These are phyloP conservation scores for Lasiosphaeria miniovina DNA, from an alignment of 495 filamentous ascomycete species.

Conservation along the genomic window DNA sequence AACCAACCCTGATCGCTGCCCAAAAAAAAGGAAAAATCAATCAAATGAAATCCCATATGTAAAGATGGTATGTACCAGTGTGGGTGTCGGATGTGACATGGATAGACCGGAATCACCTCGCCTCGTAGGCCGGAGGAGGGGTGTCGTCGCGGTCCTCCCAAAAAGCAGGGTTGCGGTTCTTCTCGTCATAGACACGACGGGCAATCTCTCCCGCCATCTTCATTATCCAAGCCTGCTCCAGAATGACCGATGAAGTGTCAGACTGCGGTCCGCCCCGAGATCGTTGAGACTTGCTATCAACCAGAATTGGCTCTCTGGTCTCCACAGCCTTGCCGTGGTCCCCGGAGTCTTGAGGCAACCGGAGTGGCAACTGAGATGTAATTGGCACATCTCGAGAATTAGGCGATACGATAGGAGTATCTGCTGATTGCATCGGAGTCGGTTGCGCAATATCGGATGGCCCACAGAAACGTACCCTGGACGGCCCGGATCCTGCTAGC, in stretches of 20 bases:
- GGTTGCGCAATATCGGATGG: slow-evolving; percentile 22
- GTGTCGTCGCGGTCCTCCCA: slow-evolving; percentile 52
- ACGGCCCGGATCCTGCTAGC: slow-evolving; percentile 40
- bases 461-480: slow-evolving; percentile 40
- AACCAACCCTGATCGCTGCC: too few relatives aligned
- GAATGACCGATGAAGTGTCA: slow-evolving; percentile 53
- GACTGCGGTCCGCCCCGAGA: slow-evolving; percentile 21
- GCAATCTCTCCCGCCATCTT: slow-evolving; percentile 91
- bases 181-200: slow-evolving; percentile 70
- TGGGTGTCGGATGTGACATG: too few relatives aligned
- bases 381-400: slow-evolving; percentile 6
- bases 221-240: slow-evolving; percentile 85
- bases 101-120: slow-evolving; percentile 20
- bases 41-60: too few relatives aligned
- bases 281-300: slow-evolving; percentile 17
- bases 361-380: not conserved
- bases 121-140: slow-evolving; percentile 63
- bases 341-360: not conserved
- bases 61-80: too few relatives aligned
- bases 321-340: slow-evolving; percentile 1
- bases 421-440: slow-evolving; percentile 24
- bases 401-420: slow-evolving; percentile 19
- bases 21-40: too few relatives aligned
- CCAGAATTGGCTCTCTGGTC: slow-evolving; percentile 9
- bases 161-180: slow-evolving; percentile 45